Evolutionary conservation across 306 rosid species (phyloP), one percentile per base, ranked within the genome.

Genomic region (Spatholobus suberectus): DNA sequence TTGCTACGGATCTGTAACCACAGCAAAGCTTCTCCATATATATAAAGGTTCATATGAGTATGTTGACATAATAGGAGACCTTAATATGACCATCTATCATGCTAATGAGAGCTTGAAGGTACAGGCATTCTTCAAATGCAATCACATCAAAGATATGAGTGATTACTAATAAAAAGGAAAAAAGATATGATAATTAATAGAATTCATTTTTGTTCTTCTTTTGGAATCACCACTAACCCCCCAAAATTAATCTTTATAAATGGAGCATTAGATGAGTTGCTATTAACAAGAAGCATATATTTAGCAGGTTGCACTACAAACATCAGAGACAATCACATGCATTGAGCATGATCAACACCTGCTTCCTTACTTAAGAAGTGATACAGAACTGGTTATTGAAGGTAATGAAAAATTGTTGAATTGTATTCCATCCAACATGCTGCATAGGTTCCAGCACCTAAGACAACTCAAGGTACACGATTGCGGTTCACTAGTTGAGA

Each of bases 401-500:
- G 66, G 66, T 12, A 12, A 9, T 26, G 66, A 59, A 12, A 59
- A 59, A 12, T 18, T 23, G 37, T 59, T 59, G 18, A 6, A 26
- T 59, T 59, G 66, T 12, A 59, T 59, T 26, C 66, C 66, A 59
- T 24, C 66, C 66, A 59, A 12, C 66, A 59, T 59, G 66, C 18
- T 59, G n/a, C 66, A 59, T 59, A 38, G 26, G 26, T 34, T 32
- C n/a, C 71, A 74, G 37, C 59, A 82, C 73, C 34, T 82, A 55
- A 82, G 75, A 51, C 85, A 65, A 41, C 76, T 82, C 38, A 75
- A 81, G 37, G 75, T 74, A 20, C 68, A 54, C 18, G 85, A 65
- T 15, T 74, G 80, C 52, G 44, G 38, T 55, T 81, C 75, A 65
- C 69, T 73, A 1, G 75, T 81, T 20, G 85, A 81, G 80, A 74